These are phyloP conservation scores for Trichophyton verrucosum DNA, from an alignment of 2,329 filamentous ascomycete species.

Conservation along the genomic window DNA sequence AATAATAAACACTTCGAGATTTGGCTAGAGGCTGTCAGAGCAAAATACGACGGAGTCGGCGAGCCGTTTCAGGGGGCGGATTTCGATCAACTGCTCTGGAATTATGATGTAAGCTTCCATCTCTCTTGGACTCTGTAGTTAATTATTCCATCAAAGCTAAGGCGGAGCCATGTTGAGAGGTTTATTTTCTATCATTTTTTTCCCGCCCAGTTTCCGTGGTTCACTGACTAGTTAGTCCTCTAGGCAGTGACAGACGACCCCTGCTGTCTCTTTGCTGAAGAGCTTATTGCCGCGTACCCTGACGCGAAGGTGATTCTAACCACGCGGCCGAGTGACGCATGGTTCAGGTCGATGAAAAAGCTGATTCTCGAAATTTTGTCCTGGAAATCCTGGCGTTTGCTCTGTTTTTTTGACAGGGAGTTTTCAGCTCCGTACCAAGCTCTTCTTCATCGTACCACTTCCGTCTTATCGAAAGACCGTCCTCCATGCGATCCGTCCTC, in stretches of 20 bases:
- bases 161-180: neutral
- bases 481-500: neutral
- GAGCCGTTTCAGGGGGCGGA: neutral
- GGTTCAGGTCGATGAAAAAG: slow-evolving; percentile 24
- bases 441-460: neutral
- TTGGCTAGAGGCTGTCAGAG: neutral
- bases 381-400: neutral
- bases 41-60: neutral
- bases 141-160: neutral
- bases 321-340: slow-evolving; percentile 53
- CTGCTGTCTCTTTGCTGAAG: slow-evolving; percentile 53
- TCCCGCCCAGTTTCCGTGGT: neutral
- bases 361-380: neutral
- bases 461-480: neutral
- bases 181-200: neutral
- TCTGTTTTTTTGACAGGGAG: neutral
- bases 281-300: slow-evolving; percentile 59
- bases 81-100: neutral
- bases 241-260: slow-evolving; percentile 56
- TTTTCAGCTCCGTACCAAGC: neutral
- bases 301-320: slow-evolving; percentile 60
- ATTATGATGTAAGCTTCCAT: neutral
- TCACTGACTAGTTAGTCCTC: neutral
- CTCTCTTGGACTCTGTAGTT: neutral
- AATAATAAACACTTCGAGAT: neutral